A percentile compares a stretch with the other conserved stretches of the same genome.
phyloP scores from a whole-genome alignment of 257 asterid species.

The Solanum ossicruentum region DNA sequence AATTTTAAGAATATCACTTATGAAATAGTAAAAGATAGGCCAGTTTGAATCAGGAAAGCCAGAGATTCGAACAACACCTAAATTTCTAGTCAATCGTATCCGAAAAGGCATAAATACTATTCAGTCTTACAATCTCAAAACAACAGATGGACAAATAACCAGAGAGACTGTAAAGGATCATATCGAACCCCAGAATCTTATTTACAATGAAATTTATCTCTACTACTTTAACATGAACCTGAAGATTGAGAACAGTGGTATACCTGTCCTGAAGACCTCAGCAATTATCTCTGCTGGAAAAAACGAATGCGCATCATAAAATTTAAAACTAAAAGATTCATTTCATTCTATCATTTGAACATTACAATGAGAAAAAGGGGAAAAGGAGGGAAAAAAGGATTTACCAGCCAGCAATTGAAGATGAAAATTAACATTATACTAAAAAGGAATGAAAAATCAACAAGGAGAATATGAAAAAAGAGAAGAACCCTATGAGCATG shows the following conservation, averaged over 20 bases:
- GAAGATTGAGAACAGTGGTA: neutral
- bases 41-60: neutral
- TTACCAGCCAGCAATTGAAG: neutral
- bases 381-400: neutral
- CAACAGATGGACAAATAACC: neutral
- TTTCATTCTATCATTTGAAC: neutral
- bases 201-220: neutral
- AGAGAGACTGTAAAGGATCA: neutral
- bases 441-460: neutral
- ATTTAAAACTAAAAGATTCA: neutral
- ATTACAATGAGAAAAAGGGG: neutral
- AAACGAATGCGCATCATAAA: neutral
- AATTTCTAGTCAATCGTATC: neutral
- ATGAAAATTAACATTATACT: neutral
- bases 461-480: neutral
- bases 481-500: neutral
- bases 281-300: neutral
- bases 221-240: neutral
- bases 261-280: neutral
- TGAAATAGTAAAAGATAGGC: neutral
- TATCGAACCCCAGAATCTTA: neutral
- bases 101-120: neutral
- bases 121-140: neutral
- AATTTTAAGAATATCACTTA: neutral
- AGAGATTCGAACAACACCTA: neutral